phyloP scores from a whole-genome alignment of 805 yeast genomes.

The Dipodascus albidus region DNA sequence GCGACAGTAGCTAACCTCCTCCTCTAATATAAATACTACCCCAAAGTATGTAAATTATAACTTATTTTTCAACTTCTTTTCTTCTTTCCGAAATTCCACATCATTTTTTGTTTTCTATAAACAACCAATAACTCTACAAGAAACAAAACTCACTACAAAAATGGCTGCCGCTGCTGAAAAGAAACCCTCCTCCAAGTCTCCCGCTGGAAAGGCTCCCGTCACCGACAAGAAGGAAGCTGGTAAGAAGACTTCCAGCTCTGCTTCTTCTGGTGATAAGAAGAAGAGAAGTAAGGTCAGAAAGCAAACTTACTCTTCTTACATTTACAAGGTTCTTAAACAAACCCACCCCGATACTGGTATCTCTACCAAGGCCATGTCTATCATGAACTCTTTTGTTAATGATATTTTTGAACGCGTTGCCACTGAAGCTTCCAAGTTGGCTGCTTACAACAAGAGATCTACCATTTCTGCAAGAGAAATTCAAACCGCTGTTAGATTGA shows the following conservation, averaged over 20 bases:
- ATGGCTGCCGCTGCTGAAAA: constrained; percentile 46
- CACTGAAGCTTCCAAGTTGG: constrained; percentile 93
- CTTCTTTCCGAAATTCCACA: constrained; percentile 12
- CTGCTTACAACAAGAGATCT: constrained; percentile 97
- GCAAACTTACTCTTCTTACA: constrained; percentile 96
- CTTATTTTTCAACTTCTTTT: constrained; percentile 15
- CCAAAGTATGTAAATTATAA: constrained; percentile 3
- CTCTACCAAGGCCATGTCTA: constrained; percentile 97
- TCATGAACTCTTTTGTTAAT: constrained; percentile 96
- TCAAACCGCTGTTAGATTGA: constrained; percentile 96
- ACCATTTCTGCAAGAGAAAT: constrained; percentile 97
- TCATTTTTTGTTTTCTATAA: not conserved
- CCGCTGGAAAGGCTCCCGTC: constrained; percentile 86
- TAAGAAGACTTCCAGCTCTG: constrained; percentile 60
- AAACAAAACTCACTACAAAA: too few species aligned
- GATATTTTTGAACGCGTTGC: constrained; percentile 98
- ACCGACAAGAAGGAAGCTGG: constrained; percentile 89
- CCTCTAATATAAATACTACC: not conserved
- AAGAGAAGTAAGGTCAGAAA: constrained; percentile 93
- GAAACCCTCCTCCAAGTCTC: constrained; percentile 45
- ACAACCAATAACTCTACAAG: too few species aligned
- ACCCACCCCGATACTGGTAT: constrained; percentile 99
- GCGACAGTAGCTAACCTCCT: not conserved
- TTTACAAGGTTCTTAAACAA: constrained; percentile 97
- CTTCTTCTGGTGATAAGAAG: constrained; percentile 68